A percentile compares a stretch with the other conserved stretches of the same genome.
Conservation (phyloP, 1,284 basidiomycete genomes). For the Pseudozyma sp. region DNA sequence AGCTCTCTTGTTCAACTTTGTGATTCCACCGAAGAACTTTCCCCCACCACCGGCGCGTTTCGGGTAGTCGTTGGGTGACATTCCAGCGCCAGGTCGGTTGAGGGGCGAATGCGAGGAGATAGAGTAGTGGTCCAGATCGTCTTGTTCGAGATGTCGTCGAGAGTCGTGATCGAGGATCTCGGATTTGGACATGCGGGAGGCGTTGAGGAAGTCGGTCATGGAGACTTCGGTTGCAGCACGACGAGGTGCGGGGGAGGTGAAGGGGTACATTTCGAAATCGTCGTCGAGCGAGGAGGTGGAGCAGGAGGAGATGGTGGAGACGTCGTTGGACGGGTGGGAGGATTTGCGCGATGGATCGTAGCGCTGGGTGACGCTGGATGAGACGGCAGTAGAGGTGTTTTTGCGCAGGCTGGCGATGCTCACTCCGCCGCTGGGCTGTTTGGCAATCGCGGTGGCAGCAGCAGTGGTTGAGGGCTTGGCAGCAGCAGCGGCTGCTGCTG, state of each 20-base stretch:
- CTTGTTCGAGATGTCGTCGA: slow-evolving; percentile 18
- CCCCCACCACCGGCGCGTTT: neutral
- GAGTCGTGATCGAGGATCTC: slow-evolving; percentile 38
- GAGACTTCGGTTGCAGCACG: slow-evolving; percentile 24
- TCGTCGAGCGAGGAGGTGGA: slow-evolving; percentile 13
- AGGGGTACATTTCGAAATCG: slow-evolving; percentile 23
- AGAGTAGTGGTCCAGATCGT: slow-evolving; percentile 3
- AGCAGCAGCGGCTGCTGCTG: neutral
- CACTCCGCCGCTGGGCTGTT: slow-evolving; percentile 21
- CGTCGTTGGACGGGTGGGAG: neutral
- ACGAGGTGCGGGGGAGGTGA: neutral
- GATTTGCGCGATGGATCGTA: slow-evolving; percentile 15
- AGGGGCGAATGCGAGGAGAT: slow-evolving; percentile 18
- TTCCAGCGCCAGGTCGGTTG: neutral
- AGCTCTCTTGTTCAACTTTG: slow-evolving; percentile 5
- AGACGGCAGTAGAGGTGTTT: neutral
- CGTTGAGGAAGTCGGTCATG: slow-evolving; percentile 46
- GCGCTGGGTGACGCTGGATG: slow-evolving; percentile 8
- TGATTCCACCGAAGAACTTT: slow-evolving; percentile 18
- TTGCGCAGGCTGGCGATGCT: slow-evolving; percentile 48
- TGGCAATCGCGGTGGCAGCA: neutral
- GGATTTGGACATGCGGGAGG: slow-evolving; percentile 37
- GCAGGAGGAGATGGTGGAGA: no score
- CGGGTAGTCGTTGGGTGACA: no score
- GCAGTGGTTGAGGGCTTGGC: neutral